Evolutionary conservation across 106 monocot genomes (phyloP).

Genomic region (Dendrobium huoshanense): DNA sequence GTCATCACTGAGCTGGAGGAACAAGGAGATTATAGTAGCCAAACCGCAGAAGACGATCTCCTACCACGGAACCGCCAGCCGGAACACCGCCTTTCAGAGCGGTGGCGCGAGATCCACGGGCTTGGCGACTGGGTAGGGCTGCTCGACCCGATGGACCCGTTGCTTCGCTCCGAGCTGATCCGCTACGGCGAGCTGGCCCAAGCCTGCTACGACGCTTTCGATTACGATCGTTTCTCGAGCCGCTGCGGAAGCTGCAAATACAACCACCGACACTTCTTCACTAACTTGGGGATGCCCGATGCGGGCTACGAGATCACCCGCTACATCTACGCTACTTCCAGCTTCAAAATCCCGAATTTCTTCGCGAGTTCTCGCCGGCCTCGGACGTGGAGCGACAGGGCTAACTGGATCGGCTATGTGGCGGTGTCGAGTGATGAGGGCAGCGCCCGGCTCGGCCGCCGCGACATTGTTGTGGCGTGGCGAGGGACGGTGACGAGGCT

Average conservation of each 20-base stretch:
- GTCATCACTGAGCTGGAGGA: neutral
- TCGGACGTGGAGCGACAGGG: conserved; percentile 51
- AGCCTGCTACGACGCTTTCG: conserved; percentile 89
- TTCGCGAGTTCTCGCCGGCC: conserved; percentile 27
- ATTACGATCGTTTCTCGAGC: conserved; percentile 61
- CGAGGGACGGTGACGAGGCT: conserved; percentile 73
- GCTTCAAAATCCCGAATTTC: conserved; percentile 60
- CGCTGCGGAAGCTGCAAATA: conserved; percentile 79
- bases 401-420: conserved; percentile 92
- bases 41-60: neutral
- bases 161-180: conserved; percentile 75
- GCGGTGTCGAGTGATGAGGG: conserved; percentile 67
- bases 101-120: conserved; percentile 77
- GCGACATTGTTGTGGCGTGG: conserved; percentile 72
- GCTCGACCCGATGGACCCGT: conserved; percentile 78
- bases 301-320: conserved; percentile 53
- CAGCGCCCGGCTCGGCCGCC: conserved; percentile 49
- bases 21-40: neutral
- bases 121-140: conserved; percentile 67
- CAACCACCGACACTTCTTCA: conserved; percentile 46
- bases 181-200: conserved; percentile 85
- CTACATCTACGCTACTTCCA: conserved; percentile 82
- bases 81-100: conserved; percentile 5
- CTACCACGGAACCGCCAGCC: neutral
- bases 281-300: conserved; percentile 29